Evolutionary conservation across 1,139 yeast species (phyloP).

Genomic region (Lodderomyces elongisporus): DNA sequence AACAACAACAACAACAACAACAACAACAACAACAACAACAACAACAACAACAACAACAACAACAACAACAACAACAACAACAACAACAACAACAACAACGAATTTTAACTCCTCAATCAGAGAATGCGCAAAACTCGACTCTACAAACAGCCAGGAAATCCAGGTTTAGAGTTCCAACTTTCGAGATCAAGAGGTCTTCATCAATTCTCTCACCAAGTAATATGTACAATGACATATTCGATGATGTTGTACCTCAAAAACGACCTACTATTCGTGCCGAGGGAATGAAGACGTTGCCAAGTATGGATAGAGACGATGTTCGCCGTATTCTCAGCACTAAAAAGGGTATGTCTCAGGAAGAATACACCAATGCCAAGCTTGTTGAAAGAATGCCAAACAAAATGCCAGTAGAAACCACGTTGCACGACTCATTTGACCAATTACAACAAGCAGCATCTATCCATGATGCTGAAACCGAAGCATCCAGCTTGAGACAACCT

Average conservation of each 20-base stretch:
- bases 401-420: slow-evolving; percentile 28
- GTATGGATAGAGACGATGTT: slow-evolving; percentile 47
- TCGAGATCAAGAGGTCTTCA: slow-evolving; percentile 37
- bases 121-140: background rate
- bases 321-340: slow-evolving; percentile 38
- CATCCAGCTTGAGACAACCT: slow-evolving; percentile 10
- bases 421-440: slow-evolving; percentile 24
- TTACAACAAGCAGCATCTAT: slow-evolving; percentile 41
- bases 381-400: slow-evolving; percentile 25
- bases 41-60: slow-evolving; percentile 1
- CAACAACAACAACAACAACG: background rate
- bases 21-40: background rate
- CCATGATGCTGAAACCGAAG: slow-evolving; percentile 29
- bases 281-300: slow-evolving; percentile 43
- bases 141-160: slow-evolving; percentile 15
- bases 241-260: slow-evolving; percentile 21
- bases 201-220: slow-evolving; percentile 35
- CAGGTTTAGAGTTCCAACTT: slow-evolving; percentile 40
- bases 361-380: slow-evolving; percentile 33
- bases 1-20: background rate
- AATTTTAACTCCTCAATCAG: background rate
- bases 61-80: slow-evolving; percentile 4
- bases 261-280: slow-evolving; percentile 36
- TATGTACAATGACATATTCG: slow-evolving; percentile 40
- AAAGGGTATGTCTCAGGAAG: slow-evolving; percentile 39